These are phyloP conservation scores for Hordeum marinum DNA, from an alignment of 176 grass and related monocot species.

Conservation along the genomic window DNA sequence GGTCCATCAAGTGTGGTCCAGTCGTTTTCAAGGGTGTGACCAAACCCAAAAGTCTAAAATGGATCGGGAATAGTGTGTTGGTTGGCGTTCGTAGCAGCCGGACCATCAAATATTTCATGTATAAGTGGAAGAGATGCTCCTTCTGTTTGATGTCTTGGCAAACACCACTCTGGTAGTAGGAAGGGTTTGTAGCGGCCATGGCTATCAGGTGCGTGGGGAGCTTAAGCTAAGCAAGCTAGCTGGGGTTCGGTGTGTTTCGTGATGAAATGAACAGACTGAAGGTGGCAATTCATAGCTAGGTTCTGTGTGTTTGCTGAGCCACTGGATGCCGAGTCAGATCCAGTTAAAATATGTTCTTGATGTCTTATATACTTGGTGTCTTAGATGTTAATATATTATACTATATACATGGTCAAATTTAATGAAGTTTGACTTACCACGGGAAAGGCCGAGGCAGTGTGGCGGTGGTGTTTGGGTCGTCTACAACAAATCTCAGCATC, in stretches of 20 bases:
- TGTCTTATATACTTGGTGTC: too few relatives aligned
- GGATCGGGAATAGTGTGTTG: background rate
- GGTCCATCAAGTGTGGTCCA: background rate
- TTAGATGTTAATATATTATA: too few relatives aligned
- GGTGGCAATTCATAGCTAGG: background rate
- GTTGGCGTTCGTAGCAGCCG: background rate
- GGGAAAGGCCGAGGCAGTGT: too few relatives aligned
- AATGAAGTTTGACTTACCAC: too few relatives aligned
- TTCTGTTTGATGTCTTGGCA: background rate
- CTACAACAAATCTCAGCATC: too few relatives aligned
- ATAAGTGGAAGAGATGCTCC: constrained; percentile 3
- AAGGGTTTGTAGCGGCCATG: background rate
- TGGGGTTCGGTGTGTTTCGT: background rate
- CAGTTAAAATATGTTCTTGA: too few relatives aligned
- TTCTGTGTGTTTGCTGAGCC: too few relatives aligned
- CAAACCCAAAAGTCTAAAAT: background rate
- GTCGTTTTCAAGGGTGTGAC: background rate
- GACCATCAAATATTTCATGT: background rate
- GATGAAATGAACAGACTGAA: background rate
- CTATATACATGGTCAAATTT: too few relatives aligned
- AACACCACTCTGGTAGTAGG: constrained; percentile 10
- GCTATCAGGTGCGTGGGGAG: background rate
- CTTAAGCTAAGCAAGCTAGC: background rate
- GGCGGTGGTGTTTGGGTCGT: too few relatives aligned
- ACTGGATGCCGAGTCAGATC: too few relatives aligned